These are phyloP conservation scores for Fusarium nelsonii DNA, from an alignment of 2,329 filamentous ascomycete species.

Conservation along the genomic window DNA sequence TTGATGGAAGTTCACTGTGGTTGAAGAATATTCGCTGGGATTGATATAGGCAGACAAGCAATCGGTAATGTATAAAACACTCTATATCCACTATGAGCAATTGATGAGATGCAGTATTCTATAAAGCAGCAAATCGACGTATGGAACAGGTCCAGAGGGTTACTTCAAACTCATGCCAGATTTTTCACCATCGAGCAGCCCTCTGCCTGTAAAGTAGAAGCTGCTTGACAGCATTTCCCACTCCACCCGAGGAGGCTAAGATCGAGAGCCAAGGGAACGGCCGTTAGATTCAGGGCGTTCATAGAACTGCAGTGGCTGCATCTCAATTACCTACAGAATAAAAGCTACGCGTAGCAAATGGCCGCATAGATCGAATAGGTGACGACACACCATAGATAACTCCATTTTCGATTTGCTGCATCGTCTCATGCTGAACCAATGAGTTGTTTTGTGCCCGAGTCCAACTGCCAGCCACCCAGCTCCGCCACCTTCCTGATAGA, in stretches of 20 bases:
- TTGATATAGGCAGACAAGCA: not conserved
- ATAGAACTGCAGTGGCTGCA: not conserved
- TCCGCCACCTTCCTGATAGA: not conserved
- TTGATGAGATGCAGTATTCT: slow-evolving; percentile 1
- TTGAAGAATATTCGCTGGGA: slow-evolving; percentile 5
- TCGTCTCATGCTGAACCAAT: not conserved
- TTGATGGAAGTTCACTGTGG: not conserved
- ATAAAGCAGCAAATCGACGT: not conserved
- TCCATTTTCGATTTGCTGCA: not conserved
- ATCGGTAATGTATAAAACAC: not conserved
- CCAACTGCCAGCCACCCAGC: not conserved
- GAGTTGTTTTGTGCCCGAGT: not conserved
- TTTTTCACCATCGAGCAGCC: slow-evolving; percentile 1
- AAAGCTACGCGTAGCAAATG: not conserved
- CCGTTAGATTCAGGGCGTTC: slow-evolving; percentile 48
- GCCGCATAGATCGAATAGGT: not conserved
- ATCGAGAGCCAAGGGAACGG: slow-evolving; percentile 41
- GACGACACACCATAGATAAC: not conserved
- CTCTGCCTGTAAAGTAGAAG: slow-evolving; percentile 1
- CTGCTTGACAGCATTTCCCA: slow-evolving; percentile 16
- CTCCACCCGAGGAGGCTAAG: slow-evolving; percentile 43
- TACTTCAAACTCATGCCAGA: slow-evolving; percentile 20
- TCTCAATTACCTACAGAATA: not conserved
- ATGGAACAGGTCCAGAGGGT: slow-evolving; percentile 5
- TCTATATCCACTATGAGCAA: not conserved